Percentiles rank a stretch among this genome's conserved stretches.
Evolutionary conservation across 805 yeast species (phyloP).

Genomic region (Zygoascus biomembranicola): DNA sequence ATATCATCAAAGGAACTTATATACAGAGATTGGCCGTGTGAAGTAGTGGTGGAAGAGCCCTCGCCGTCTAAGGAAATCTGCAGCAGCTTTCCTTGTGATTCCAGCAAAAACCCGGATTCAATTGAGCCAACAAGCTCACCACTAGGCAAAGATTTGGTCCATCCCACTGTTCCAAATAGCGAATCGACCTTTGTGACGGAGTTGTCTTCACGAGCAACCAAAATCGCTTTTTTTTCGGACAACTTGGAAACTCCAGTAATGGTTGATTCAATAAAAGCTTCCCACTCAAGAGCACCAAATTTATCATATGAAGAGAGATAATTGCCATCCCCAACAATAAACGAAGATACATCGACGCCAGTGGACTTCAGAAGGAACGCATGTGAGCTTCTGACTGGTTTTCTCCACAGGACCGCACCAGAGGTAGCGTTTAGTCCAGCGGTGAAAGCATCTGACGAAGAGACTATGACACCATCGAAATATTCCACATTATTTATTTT

Average conservation of each 20-base stretch:
- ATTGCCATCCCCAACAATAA: not conserved
- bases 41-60: not conserved
- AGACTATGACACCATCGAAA: slow-evolving; percentile 10
- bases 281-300: slow-evolving; percentile 1
- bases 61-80: not conserved
- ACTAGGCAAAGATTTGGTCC: not conserved
- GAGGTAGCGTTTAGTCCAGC: slow-evolving; percentile 3
- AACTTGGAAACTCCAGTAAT: not conserved
- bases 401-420: slow-evolving; percentile 4
- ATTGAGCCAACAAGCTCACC: not conserved
- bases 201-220: not conserved
- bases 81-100: not conserved
- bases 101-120: slow-evolving; percentile 1
- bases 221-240: not conserved
- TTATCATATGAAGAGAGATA: not conserved
- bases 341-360: not conserved
- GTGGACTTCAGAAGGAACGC: not conserved
- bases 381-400: not conserved
- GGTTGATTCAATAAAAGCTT: not conserved
- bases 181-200: slow-evolving; percentile 1
- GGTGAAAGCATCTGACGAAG: slow-evolving; percentile 5
- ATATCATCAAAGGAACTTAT: not conserved
- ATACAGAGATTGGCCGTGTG: not conserved
- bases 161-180: not conserved
- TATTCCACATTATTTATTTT: slow-evolving; percentile 2